Conservation (phyloP, 1,284 basidiomycete species). For the Leucoagaricus sp. region DNA sequence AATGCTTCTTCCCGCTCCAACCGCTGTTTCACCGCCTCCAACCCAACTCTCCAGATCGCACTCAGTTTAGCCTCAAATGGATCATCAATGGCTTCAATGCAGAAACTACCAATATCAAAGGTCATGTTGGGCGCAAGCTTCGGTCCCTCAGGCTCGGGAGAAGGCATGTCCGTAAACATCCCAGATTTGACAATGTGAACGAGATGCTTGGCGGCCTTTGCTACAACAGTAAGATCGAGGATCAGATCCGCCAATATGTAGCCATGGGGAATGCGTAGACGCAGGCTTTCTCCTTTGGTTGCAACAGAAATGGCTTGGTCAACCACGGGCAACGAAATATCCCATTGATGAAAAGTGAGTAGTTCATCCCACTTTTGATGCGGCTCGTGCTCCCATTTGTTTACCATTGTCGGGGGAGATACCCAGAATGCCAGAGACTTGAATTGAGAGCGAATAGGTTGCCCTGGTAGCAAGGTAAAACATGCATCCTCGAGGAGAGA, state of each 20-base stretch:
- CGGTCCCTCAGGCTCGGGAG: conserved; percentile 68
- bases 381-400: conserved; percentile 31
- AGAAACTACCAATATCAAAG: conserved; percentile 61
- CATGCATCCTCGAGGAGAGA: conserved; percentile 47
- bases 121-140: conserved; percentile 71
- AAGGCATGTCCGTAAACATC: conserved; percentile 47
- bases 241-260: conserved; percentile 78
- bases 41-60: conserved; percentile 78
- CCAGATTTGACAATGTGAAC: conserved; percentile 47
- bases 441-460: conserved; percentile 45
- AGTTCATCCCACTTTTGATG: conserved; percentile 79
- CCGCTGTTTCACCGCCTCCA: conserved; percentile 75
- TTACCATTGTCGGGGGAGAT: conserved; percentile 33
- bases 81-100: conserved; percentile 88
- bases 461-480: conserved; percentile 27
- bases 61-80: conserved; percentile 83
- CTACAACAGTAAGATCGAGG: conserved; percentile 60
- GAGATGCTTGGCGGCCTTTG: conserved; percentile 74
- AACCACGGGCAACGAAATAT: conserved; percentile 34
- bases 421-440: conserved; percentile 28
- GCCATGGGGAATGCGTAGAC: conserved; percentile 79
- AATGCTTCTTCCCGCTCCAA: conserved; percentile 84
- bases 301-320: conserved; percentile 42
- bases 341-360: conserved; percentile 61
- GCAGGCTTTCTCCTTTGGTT: conserved; percentile 65